Conservation (phyloP, 208 protist species). For the Borovskyia barvae region DNA sequence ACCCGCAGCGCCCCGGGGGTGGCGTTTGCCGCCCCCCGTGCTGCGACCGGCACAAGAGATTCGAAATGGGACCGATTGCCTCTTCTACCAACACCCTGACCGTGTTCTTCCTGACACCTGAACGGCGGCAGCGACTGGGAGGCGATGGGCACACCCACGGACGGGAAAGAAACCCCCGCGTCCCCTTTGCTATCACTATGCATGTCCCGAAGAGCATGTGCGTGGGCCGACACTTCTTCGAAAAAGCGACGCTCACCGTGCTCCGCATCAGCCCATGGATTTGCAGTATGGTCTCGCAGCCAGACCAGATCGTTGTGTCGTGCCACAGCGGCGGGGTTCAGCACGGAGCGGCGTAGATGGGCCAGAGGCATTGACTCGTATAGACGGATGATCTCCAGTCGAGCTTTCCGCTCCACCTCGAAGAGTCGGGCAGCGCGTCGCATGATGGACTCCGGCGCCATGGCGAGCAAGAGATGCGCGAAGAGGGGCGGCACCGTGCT, state of each 20-base stretch:
- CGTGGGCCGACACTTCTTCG: slow-evolving; percentile 7
- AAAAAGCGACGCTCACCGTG: slow-evolving; percentile 26
- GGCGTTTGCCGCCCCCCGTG: no score
- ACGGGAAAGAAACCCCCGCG: no score
- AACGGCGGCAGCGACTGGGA: no score
- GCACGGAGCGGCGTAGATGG: slow-evolving; percentile 52
- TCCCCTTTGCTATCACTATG: no score
- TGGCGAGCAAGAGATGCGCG: slow-evolving; percentile 41
- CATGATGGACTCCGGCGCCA: slow-evolving; percentile 40
- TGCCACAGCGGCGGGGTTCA: slow-evolving; percentile 39
- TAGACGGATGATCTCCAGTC: slow-evolving; percentile 40
- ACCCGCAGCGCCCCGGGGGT: background rate
- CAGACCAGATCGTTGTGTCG: slow-evolving; percentile 36
- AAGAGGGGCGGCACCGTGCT: slow-evolving; percentile 54
- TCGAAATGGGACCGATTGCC: no score
- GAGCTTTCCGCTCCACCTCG: slow-evolving; percentile 40
- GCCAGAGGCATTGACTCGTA: slow-evolving; percentile 64
- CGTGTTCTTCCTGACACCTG: no score
- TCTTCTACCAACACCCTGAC: no score
- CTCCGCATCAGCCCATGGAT: slow-evolving; percentile 30
- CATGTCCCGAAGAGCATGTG: no score
- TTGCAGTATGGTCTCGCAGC: slow-evolving; percentile 9
- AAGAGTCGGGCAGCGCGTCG: slow-evolving; percentile 60
- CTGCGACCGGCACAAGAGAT: no score
- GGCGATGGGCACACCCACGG: no score